These are phyloP conservation scores for Cyberlindnera mycetangii DNA, from an alignment of 805 yeast genomes.

Conservation along the genomic window DNA sequence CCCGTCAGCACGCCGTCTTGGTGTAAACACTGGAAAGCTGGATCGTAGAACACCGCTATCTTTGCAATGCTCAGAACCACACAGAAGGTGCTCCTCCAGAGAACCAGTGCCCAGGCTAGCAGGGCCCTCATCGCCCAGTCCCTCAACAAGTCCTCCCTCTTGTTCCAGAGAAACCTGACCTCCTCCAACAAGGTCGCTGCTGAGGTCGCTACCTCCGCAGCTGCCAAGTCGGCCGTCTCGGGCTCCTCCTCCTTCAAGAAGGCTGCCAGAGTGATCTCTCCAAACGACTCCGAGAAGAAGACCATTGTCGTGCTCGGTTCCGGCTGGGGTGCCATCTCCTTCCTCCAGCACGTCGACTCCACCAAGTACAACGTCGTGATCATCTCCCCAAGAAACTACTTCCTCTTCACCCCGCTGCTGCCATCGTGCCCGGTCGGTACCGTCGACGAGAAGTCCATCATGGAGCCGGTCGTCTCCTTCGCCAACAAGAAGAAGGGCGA, in stretches of 20 bases:
- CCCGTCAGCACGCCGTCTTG: background rate
- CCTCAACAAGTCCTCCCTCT: constrained; percentile 12
- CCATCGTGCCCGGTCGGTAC: constrained; percentile 96
- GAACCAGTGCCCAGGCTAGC: constrained; percentile 10
- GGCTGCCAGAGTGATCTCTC: constrained; percentile 36
- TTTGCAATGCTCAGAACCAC: constrained; percentile 14
- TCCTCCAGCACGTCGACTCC: constrained; percentile 81
- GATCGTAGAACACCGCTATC: background rate
- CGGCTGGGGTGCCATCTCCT: constrained; percentile 93
- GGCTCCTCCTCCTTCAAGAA: constrained; percentile 38
- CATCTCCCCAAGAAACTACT: constrained; percentile 90
- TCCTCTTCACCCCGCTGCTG: constrained; percentile 87
- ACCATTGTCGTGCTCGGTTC: constrained; percentile 69
- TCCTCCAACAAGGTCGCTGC: constrained; percentile 12
- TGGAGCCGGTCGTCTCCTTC: constrained; percentile 89
- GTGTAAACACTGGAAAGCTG: background rate
- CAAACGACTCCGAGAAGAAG: constrained; percentile 34
- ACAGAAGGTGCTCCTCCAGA: constrained; percentile 16
- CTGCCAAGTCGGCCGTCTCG: constrained; percentile 22
- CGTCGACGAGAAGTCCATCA: constrained; percentile 82
- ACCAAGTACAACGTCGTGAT: constrained; percentile 84
- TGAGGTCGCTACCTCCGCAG: constrained; percentile 3
- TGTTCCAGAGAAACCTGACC: constrained; percentile 13
- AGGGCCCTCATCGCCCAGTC: constrained; percentile 13
- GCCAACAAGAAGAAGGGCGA: constrained; percentile 78